Evolutionary conservation across 192 early-diverging fungal species (phyloP), one percentile per base, ranked within the genome.

Genomic region (Backusella morwellensis): DNA sequence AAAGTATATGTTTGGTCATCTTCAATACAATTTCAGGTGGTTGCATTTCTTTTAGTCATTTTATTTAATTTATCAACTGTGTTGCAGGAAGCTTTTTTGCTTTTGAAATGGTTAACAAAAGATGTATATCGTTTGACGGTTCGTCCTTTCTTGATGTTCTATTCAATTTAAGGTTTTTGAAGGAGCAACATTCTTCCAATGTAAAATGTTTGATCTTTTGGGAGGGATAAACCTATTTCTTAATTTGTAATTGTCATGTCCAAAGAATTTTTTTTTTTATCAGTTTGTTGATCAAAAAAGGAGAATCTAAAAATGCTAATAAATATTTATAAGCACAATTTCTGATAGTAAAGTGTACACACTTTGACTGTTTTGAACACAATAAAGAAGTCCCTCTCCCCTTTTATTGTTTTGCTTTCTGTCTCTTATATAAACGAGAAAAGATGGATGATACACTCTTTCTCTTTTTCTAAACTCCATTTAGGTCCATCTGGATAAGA

Each of bases 271-370:
- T 32, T 32, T 32, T 32, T 32, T 32, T 32, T 32, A 63, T 23
- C 54, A 50, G 23, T 29, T 11, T 40, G 56, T 29, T 59, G 23
- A 12, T 63, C 56, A 63, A 63, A 63, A 56, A 63, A 63, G 56
- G 56, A 63, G 56, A 63, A 63, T 29, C 56, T 63, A 26, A 14
- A 29, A 26, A 26, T 12, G 11, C 26, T 4, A 63, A 29, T 63
- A 63, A 63, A 63, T 29, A 63, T 63, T 63, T 63, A 63, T 63
- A 63, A 63, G 56, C 56, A 63, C 38, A 40, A 40, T 29, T 63
- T 63, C 26, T 63, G 11, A 12, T 40, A 40, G 6, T 11, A 7
- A 40, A 29, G 23, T 12, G 56, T 29, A 63, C 23, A n/a, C 19
- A 21, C 8, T 54, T 54, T 54, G 52, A 54, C 52, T 54, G 21